Base-by-base conservation (phyloP, 257 asterid genomes). In the Eustoma russellianum region DNA sequence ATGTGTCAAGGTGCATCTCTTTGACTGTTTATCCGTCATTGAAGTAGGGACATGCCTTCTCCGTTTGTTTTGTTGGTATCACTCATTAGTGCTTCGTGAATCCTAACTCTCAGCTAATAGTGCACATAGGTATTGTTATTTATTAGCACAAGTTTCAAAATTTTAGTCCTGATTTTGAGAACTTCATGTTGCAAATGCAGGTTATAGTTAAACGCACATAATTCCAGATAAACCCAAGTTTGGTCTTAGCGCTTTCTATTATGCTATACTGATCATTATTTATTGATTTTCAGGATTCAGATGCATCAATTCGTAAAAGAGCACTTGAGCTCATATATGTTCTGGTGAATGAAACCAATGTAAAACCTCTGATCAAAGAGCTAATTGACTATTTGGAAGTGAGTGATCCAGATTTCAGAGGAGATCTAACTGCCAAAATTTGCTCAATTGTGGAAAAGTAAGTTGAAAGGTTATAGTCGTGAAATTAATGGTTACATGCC, bases 231-330 rank as follows among this genome's bases (percentile, higher is more conserved):
- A 38, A 38, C 43, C 7, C 5, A 11, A 38, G 43, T 11, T 17
- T 28, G n/a, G 48, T 49, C 13, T 11, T 34, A 18, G 34, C 48
- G 46, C 41, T 41, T 13, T 48, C 30, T 1, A n/a, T 13, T 15
- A 17, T n/a, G 7, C 6, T n/a, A 17, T 0, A 13, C 38, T 17
- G 34, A 12, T 50, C 13, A 50, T 57, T 59, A 59, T 14, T 47
- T 68, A 13, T 64, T 62, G 13, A 7, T 46, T 66, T 54, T 60
- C 92, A 92, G 99, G 99, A 92, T 83, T 66, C 94, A 65, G 99
- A 92, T 85, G 95, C 97, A 72, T 92, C 99, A 13, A 88, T 92
- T 66, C 95, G 97, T 66, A 92, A 92, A 78, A 81, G 91, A 72
- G 97, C 99, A 46, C 79, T 92, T 50, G 99, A 92, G 69, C 99